phyloP scores from a whole-genome alignment of 768 basidiomycete species.

The Russula griseocarnosa region DNA sequence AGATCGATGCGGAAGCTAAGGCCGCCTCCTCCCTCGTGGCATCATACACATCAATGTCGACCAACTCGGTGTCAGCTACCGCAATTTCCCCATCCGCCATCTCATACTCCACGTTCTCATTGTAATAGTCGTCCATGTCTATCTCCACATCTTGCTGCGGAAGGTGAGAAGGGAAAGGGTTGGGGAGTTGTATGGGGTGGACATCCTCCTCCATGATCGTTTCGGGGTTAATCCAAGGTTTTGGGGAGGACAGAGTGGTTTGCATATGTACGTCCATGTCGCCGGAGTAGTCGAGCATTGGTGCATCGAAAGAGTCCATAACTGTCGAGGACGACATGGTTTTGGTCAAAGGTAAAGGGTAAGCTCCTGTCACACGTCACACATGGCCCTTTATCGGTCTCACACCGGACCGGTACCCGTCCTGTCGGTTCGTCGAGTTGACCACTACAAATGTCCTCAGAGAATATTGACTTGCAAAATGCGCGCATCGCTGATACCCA shows the following conservation, averaged over 20 bases:
- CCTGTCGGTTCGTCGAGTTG: neutral
- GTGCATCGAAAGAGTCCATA: constrained; percentile 29
- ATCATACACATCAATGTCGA: constrained; percentile 28
- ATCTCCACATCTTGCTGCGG: constrained; percentile 29
- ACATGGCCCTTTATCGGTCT: neutral
- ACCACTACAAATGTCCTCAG: constrained; percentile 6
- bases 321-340: constrained; percentile 26
- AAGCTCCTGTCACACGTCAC: constrained; percentile 1
- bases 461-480: neutral
- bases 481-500: constrained; percentile 56
- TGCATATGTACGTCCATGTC: constrained; percentile 29
- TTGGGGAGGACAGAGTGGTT: constrained; percentile 28
- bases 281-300: constrained; percentile 28
- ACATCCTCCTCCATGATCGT: constrained; percentile 29
- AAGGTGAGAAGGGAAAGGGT: constrained; percentile 13
- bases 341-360: constrained; percentile 7
- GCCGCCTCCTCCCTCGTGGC: constrained; percentile 23
- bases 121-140: constrained; percentile 29
- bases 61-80: constrained; percentile 21
- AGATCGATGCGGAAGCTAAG: constrained; percentile 2
- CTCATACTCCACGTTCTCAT: constrained; percentile 27
- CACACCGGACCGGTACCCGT: neutral
- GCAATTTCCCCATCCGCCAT: constrained; percentile 27
- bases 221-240: constrained; percentile 26
- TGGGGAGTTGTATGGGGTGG: constrained; percentile 12